These are phyloP conservation scores for Glutinoglossum americanum DNA, from an alignment of 495 filamentous ascomycete genomes.

Conservation along the genomic window DNA sequence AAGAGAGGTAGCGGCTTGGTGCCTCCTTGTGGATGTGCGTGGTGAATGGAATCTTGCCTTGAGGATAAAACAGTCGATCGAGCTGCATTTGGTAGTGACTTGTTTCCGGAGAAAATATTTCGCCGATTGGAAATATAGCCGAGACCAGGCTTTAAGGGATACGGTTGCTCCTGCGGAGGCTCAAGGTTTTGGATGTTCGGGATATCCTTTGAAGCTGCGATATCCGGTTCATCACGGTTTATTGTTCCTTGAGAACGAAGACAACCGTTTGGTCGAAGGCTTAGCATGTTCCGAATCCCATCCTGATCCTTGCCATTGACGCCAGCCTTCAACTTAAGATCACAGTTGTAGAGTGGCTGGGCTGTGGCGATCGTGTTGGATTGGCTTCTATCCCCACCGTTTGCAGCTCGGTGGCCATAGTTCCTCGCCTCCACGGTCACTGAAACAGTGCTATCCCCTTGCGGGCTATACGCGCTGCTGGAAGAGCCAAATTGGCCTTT, in stretches of 20 bases:
- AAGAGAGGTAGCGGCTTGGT: slow-evolving; percentile 6
- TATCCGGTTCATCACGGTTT: background rate
- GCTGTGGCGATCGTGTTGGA: background rate
- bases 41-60: background rate
- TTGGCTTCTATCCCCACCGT: background rate
- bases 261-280: background rate
- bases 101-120: slow-evolving; percentile 6
- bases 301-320: background rate
- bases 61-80: background rate
- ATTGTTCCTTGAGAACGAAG: background rate
- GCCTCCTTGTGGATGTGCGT: background rate
- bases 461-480: background rate
- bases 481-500: background rate
- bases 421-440: background rate
- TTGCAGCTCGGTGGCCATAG: background rate
- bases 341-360: background rate
- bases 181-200: background rate
- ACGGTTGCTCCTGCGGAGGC: background rate
- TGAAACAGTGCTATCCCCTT: background rate
- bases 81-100: background rate
- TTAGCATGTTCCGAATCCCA: background rate
- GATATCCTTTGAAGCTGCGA: background rate
- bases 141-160: background rate
- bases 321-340: background rate
- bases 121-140: slow-evolving; percentile 15